Evolutionary conservation across 108 stramenopile genomes (phyloP).

Genomic region (Cyclotella cryptica): DNA sequence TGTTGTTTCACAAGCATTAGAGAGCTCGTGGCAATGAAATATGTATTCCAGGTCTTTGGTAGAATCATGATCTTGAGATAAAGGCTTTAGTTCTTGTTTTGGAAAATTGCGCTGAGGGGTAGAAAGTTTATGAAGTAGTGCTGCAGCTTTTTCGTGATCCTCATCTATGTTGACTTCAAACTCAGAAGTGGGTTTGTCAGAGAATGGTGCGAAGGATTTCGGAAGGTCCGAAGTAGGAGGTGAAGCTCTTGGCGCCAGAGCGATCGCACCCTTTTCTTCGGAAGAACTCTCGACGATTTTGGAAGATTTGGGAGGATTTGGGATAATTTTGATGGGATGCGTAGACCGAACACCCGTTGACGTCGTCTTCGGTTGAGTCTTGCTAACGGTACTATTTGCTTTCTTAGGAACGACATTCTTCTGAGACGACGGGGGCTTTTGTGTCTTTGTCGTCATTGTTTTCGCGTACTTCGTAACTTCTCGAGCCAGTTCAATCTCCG

Average conservation of each 20-base stretch:
- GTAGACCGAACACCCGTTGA: too few relatives aligned
- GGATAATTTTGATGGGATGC: too few relatives aligned
- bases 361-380: not conserved
- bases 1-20: conserved; percentile 32
- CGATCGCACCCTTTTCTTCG: not conserved
- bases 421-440: conserved; percentile 1
- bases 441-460: not conserved
- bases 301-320: too few relatives aligned
- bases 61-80: conserved; percentile 17
- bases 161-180: conserved; percentile 7
- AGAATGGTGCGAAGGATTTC: not conserved
- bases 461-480: conserved; percentile 8
- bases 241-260: not conserved
- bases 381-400: conserved; percentile 7
- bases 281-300: not conserved
- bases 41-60: conserved; percentile 9
- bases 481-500: not conserved
- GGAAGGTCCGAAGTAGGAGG: not conserved
- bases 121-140: conserved; percentile 15
- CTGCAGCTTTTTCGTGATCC: conserved; percentile 16
- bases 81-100: conserved; percentile 14
- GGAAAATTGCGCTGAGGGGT: conserved; percentile 19
- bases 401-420: conserved; percentile 22
- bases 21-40: conserved; percentile 14
- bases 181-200: not conserved